phyloP scores from a whole-genome alignment of 108 stramenopile species.

The Epipyxis sp. region DNA sequence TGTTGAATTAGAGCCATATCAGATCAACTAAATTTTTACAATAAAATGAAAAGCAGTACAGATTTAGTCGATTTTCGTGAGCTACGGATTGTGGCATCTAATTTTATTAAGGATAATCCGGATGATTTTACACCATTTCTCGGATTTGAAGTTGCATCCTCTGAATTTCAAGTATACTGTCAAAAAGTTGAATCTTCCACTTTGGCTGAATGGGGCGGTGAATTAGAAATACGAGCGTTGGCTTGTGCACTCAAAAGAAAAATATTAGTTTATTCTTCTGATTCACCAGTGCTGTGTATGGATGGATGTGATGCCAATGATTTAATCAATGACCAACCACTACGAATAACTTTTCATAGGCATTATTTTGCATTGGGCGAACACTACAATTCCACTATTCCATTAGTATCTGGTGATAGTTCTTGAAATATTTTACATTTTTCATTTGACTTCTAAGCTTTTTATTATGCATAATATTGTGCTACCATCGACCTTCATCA shows the following conservation, averaged over 20 bases:
- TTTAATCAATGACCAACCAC: conserved; percentile 48
- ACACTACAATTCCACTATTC: conserved; percentile 90
- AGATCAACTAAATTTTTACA: conserved; percentile 21
- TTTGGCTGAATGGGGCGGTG: conserved; percentile 91
- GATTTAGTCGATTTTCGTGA: no score
- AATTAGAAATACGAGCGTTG: conserved; percentile 86
- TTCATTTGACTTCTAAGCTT: no score
- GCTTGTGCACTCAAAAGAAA: conserved; percentile 65
- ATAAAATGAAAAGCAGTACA: no score
- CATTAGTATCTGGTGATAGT: no score
- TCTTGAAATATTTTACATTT: no score
- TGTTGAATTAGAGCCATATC: conserved; percentile 6
- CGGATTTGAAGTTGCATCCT: conserved; percentile 35
- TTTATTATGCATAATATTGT: no score
- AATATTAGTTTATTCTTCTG: conserved; percentile 75
- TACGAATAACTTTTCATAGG: conserved; percentile 81
- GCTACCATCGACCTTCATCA: no score
- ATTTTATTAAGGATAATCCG: conserved; percentile 52
- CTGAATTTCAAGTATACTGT: conserved; percentile 79
- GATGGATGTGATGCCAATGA: conserved; percentile 38
- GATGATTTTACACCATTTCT: conserved; percentile 85
- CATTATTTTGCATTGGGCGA: conserved; percentile 95
- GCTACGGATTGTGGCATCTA: background rate
- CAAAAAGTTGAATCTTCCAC: conserved; percentile 57
- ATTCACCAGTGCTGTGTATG: conserved; percentile 46